Base-by-base conservation (phyloP, 2,329 filamentous ascomycete genomes). In the Fusarium tupiense region DNA sequence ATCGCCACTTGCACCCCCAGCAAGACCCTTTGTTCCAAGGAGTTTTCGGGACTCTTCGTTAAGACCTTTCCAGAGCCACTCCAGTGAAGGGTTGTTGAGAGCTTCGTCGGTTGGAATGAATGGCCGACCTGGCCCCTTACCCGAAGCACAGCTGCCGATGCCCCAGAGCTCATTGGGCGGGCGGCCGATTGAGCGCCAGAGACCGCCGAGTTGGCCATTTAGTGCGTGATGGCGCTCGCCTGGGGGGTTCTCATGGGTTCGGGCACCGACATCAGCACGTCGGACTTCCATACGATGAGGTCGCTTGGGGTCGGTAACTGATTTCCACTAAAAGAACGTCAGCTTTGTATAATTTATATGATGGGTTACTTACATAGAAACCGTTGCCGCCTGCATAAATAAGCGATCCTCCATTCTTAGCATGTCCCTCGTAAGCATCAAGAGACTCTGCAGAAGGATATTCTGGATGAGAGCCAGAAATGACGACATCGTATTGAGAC, bases 271-370 rank as follows among this genome's bases (percentile, higher is more conserved):
- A 20, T 46, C 44, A 46, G 44, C 44, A 17, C 44, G 44, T 4
- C 44, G 24, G 0, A 46, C 44, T 46, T 46, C 44, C 44, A 46
- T 46, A 8, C 44, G 44, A 19, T 46, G 44, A 20, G 44, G 44
- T 26, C 44, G 3, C 44, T 26, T 46, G 8, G 44, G 44, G 9
- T 26, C 44, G 0, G 24, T 26, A 2, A 46, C 44, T 2, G 44
- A 46, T 5, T 46, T 46, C 44, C 44, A 26, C 44, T 46, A 6
- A 4, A 44, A 4, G 1, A 9, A 6, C 3, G 11, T 26, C 11
- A 46, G 43, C 24, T 19, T 19, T 9, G 24, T 19, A 13, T 13
- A 1, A 19, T 7, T 13, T 20, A 0, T 5, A 20, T 1, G n/a
- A 46, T 26, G 1, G 3, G 17, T 1, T 26, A 12, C 24, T 13